Evolutionary conservation across 495 filamentous ascomycete genomes (phyloP), one percentile per base, ranked within the genome.

Genomic region (Annulohypoxylon moriforme): DNA sequence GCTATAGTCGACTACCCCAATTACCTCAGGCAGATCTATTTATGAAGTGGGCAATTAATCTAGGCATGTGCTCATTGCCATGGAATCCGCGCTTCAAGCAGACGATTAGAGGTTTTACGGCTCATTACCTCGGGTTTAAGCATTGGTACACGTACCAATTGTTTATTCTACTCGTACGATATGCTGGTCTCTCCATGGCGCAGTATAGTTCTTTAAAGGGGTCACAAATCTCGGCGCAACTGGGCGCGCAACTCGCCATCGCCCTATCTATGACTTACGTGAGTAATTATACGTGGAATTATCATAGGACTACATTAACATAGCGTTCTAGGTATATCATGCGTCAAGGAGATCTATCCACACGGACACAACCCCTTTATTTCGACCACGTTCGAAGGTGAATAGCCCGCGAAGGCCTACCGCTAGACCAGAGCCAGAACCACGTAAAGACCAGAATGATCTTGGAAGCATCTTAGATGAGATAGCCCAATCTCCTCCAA

Each of bases 41-140:
- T 79, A 67, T 84, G 73, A 34, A 67, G 76, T 80, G 80, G 85
- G 81, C 81, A 14, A 80, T 91, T 25, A 65, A 85, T 20, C 78
- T 86, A 2, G 88, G 86, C 24, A 67, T 90, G 25, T 69, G 87
- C 5, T 86, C 90, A 1, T 76, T 89, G 11, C 94, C 91, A 88
- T 97, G 92, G 91, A 94, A 94, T 68, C 91, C 91, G 6, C 86
- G 85, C 60, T 83, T 93, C 73, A 84, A 85, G 66, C 80, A 90
- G 68, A 88, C 89, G 72, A 80, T 89, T n/a, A 84, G 86, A 59
- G 88, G 90, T 22, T 84, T 89, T 69, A 85, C 83, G 42, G 88
- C 84, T 27, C 88, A 90, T 60, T 86, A 94, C 60, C 78, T 82
- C 9, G 92, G 93, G 0, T 83, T 91, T 10, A 77, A 80, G 5